Conservation (phyloP, 2,329 filamentous ascomycete species). For the Tolypocladium ophioglossoides region DNA sequence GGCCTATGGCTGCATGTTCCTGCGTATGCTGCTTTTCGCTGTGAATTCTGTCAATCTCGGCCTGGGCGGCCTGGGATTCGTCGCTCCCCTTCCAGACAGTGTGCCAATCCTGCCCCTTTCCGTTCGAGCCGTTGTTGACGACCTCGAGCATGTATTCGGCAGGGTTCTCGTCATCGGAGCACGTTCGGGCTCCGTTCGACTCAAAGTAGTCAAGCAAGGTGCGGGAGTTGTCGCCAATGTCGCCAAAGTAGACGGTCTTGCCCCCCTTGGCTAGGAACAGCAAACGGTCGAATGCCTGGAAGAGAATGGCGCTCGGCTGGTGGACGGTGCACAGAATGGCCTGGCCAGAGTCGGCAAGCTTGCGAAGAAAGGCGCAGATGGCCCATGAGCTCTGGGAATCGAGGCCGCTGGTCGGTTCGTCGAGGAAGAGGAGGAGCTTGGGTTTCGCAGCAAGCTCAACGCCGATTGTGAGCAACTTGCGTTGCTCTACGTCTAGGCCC, state of each 20-base stretch:
- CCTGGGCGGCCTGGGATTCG: constrained; percentile 39
- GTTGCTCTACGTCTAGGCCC: constrained; percentile 50
- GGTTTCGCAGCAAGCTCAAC: constrained; percentile 47
- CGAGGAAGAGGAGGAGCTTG: constrained; percentile 49
- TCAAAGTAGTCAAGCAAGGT: constrained; percentile 55
- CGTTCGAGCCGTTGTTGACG: constrained; percentile 29
- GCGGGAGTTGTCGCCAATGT: constrained; percentile 49
- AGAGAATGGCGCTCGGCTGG: constrained; percentile 42
- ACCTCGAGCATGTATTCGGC: constrained; percentile 65
- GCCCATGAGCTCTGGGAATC: constrained; percentile 55
- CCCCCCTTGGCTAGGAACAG: constrained; percentile 56
- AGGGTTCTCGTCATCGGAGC: constrained; percentile 54
- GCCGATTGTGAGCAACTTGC: constrained; percentile 53
- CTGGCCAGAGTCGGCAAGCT: constrained; percentile 44
- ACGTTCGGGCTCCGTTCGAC: constrained; percentile 48
- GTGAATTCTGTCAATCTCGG: constrained; percentile 56
- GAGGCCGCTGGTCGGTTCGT: constrained; percentile 51
- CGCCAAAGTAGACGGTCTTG: constrained; percentile 58
- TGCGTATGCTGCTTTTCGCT: constrained; percentile 26
- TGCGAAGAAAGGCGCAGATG: constrained; percentile 50
- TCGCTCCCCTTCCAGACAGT: constrained; percentile 48
- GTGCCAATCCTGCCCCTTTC: constrained; percentile 50
- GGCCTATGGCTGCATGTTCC: constrained; percentile 4
- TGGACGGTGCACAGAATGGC: constrained; percentile 46
- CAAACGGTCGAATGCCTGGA: constrained; percentile 47